Conservation (phyloP, 768 basidiomycete species). For the Paxillus ammoniavirescens region DNA sequence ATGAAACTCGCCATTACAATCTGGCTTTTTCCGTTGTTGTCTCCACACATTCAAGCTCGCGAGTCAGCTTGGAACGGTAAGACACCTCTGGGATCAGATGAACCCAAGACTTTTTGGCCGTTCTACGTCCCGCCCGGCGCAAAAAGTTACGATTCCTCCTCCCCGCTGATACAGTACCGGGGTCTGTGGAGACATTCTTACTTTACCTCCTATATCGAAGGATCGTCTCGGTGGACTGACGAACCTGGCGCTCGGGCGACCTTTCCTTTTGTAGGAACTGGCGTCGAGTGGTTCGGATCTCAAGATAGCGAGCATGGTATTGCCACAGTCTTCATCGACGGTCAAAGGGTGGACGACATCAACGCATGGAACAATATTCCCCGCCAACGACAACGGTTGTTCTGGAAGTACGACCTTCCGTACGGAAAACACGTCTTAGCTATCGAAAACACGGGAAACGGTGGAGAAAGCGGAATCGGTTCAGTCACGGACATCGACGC, state of each 20-base stretch:
- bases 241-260: conserved; percentile 47
- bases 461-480: conserved; percentile 32
- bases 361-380: conserved; percentile 41
- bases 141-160: conserved; percentile 67
- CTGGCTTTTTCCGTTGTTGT: conserved; percentile 9
- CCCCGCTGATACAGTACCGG: conserved; percentile 61
- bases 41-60: conserved; percentile 5
- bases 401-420: conserved; percentile 54
- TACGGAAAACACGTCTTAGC: conserved; percentile 58
- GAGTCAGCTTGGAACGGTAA: conserved; percentile 73
- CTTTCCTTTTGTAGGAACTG: conserved; percentile 69
- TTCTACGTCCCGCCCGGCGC: conserved; percentile 76
- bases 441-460: conserved; percentile 54
- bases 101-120: conserved; percentile 51
- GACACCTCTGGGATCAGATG: conserved; percentile 45
- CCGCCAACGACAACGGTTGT: conserved; percentile 60
- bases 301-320: conserved; percentile 53
- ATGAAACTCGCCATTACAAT: not conserved
- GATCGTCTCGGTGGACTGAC: conserved; percentile 50
- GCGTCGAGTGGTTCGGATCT: conserved; percentile 77
- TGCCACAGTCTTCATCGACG: conserved; percentile 59
- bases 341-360: conserved; percentile 41
- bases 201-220: conserved; percentile 49
- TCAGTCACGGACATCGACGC: conserved; percentile 59
- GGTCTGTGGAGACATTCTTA: conserved; percentile 58